A percentile compares a stretch with the other conserved stretches of the same genome.
Evolutionary conservation across 1,284 basidiomycete species (phyloP).

Genomic region (Ceraceosorus bombacis): DNA sequence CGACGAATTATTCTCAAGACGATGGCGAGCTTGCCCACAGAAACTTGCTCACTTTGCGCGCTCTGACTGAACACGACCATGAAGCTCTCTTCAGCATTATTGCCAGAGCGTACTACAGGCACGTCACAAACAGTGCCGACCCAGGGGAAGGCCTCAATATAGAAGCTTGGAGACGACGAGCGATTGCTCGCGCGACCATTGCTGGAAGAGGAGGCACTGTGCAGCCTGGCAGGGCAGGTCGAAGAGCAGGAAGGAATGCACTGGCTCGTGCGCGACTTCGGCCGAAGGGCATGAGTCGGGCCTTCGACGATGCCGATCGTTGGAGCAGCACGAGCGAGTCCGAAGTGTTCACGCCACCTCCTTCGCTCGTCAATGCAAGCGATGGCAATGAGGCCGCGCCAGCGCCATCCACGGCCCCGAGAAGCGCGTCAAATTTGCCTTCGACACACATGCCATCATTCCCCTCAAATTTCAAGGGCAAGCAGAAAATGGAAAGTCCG

Average conservation of each 20-base stretch:
- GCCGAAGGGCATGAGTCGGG: slow-evolving; percentile 22
- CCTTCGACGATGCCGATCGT: slow-evolving; percentile 33
- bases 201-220: slow-evolving; percentile 35
- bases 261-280: slow-evolving; percentile 21
- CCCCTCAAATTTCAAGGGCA: too few species aligned
- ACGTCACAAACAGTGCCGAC: not conserved
- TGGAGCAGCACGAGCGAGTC: slow-evolving; percentile 31
- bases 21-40: not conserved
- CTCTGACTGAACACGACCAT: slow-evolving; percentile 25
- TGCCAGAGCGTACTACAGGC: slow-evolving; percentile 18
- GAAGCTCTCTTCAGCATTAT: slow-evolving; percentile 20
- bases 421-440: too few species aligned
- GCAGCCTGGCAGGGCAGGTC: slow-evolving; percentile 17
- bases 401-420: too few species aligned
- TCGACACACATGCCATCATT: too few species aligned
- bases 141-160: slow-evolving; percentile 2
- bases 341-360: slow-evolving; percentile 13
- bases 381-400: too few species aligned
- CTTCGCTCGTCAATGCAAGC: too few species aligned
- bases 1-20: not conserved
- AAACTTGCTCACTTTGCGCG: slow-evolving; percentile 18
- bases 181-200: slow-evolving; percentile 23
- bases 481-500: too few species aligned
- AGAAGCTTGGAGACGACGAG: slow-evolving; percentile 25
- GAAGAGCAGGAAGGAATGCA: slow-evolving; percentile 22